Conservation (phyloP, 2,329 filamentous ascomycete genomes). For the Whalleya microplaca region DNA sequence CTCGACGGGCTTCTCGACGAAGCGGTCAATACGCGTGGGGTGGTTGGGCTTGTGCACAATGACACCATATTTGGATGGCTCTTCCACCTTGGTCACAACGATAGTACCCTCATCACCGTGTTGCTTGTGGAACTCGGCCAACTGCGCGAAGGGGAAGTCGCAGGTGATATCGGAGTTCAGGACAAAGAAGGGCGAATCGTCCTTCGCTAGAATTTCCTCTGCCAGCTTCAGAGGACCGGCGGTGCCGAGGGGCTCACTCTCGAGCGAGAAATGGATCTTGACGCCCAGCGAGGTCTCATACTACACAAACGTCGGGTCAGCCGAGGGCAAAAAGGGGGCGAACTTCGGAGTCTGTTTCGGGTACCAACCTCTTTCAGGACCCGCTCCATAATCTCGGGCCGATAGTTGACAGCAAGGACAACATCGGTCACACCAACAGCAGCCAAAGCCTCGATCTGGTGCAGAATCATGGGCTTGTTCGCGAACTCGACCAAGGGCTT, state of each 20-base stretch:
- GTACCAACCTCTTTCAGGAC: slow-evolving; percentile 79
- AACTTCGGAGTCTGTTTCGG: slow-evolving; percentile 6
- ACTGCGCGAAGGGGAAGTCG: slow-evolving; percentile 91
- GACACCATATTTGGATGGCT: slow-evolving; percentile 98
- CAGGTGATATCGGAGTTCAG: slow-evolving; percentile 98
- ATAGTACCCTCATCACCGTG: slow-evolving; percentile 98
- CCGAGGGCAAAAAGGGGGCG: slow-evolving; percentile 14
- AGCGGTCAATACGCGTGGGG: slow-evolving; percentile 90
- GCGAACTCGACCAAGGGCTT: slow-evolving; percentile 98
- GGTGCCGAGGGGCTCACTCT: slow-evolving; percentile 92
- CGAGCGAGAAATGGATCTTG: slow-evolving; percentile 96
- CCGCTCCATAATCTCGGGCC: slow-evolving; percentile 96
- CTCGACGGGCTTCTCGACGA: slow-evolving; percentile 98
- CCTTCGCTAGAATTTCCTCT: slow-evolving; percentile 88
- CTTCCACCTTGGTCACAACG: slow-evolving; percentile 97
- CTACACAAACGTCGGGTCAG: slow-evolving; percentile 44
- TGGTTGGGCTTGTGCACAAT: slow-evolving; percentile 96
- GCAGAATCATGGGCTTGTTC: slow-evolving; percentile 99
- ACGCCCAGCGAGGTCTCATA: slow-evolving; percentile 93
- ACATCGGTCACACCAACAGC: slow-evolving; percentile 95
- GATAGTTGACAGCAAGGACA: slow-evolving; percentile 97
- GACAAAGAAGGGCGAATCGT: slow-evolving; percentile 95
- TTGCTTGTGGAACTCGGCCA: slow-evolving; percentile 87
- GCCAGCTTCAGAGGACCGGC: slow-evolving; percentile 95
- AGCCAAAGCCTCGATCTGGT: slow-evolving; percentile 95